Conservation (phyloP, 345 rosid species). For the Corchorus olitorius region DNA sequence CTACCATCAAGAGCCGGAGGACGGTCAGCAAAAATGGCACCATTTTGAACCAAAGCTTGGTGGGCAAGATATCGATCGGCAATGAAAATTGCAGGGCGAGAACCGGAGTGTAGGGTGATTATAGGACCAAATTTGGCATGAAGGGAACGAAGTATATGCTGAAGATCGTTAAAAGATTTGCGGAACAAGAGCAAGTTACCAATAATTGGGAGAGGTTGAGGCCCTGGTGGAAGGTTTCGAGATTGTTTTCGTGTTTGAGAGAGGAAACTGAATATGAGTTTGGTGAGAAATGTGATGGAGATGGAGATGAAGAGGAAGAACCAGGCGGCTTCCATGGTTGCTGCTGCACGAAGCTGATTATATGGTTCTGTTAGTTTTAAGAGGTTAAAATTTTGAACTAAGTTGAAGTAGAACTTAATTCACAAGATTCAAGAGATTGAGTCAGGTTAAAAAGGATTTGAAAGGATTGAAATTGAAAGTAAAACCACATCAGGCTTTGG, state of each 20-base stretch:
- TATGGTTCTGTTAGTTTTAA: too few species aligned
- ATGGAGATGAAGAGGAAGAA: slow-evolving; percentile 14
- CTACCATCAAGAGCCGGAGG: slow-evolving; percentile 33
- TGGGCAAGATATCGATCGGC: slow-evolving; percentile 43
- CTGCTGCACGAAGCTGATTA: too few species aligned
- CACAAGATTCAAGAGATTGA: too few species aligned
- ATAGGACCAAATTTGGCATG: slow-evolving; percentile 42
- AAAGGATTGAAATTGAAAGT: too few species aligned
- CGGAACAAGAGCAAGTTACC: slow-evolving; percentile 15
- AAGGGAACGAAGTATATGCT: slow-evolving; percentile 15
- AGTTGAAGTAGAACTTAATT: too few species aligned
- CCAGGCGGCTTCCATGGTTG: background rate
- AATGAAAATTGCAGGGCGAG: slow-evolving; percentile 42
- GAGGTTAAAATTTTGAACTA: too few species aligned
- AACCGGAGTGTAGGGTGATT: slow-evolving; percentile 41
- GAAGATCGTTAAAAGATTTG: slow-evolving; percentile 19
- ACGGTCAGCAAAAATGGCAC: slow-evolving; percentile 44
- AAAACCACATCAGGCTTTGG: too few species aligned
- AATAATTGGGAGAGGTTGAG: slow-evolving; percentile 27
- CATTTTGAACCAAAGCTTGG: slow-evolving; percentile 49
- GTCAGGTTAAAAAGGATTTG: too few species aligned
- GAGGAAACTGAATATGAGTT: background rate
- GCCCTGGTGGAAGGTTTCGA: slow-evolving; percentile 30
- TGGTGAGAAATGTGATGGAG: slow-evolving; percentile 17
- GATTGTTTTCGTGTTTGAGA: background rate